These are phyloP conservation scores for Schwanniomyces sp. DNA, from an alignment of 805 yeast species.

Conservation along the genomic window DNA sequence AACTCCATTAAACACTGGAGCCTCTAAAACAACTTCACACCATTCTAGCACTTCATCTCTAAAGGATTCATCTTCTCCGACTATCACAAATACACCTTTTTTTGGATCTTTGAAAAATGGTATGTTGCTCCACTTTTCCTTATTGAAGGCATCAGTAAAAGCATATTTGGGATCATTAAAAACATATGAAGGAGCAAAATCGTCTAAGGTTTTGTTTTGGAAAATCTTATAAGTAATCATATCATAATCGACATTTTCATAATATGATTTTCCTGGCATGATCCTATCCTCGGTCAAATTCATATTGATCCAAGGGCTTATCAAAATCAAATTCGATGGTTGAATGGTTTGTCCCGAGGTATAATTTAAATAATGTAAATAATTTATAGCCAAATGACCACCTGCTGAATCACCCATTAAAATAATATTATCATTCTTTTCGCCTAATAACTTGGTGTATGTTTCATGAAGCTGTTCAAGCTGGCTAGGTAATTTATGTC, in stretches of 20 bases:
- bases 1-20: constrained; percentile 18
- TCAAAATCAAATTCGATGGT: constrained; percentile 26
- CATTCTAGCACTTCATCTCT: constrained; percentile 40
- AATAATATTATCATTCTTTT: constrained; percentile 25
- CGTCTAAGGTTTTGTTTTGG: background rate
- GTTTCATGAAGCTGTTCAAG: constrained; percentile 28
- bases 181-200: background rate
- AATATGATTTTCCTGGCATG: constrained; percentile 32
- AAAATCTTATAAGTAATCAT: constrained; percentile 15
- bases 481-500: constrained; percentile 34
- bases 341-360: constrained; percentile 11
- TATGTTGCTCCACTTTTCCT: constrained; percentile 32
- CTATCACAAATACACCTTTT: constrained; percentile 27
- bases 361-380: constrained; percentile 25
- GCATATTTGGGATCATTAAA: background rate
- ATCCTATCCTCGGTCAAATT: constrained; percentile 18
- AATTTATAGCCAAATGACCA: constrained; percentile 33
- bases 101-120: constrained; percentile 27
- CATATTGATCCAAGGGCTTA: constrained; percentile 42
- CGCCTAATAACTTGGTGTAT: constrained; percentile 19
- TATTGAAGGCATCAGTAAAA: constrained; percentile 13
- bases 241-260: constrained; percentile 25
- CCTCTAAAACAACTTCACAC: constrained; percentile 29
- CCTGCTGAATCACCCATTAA: constrained; percentile 47
- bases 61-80: constrained; percentile 43